Percentiles rank a stretch among this genome's conserved stretches.
Evolutionary conservation across 257 asterid genomes (phyloP).

Genomic region (Apocynum venetum): DNA sequence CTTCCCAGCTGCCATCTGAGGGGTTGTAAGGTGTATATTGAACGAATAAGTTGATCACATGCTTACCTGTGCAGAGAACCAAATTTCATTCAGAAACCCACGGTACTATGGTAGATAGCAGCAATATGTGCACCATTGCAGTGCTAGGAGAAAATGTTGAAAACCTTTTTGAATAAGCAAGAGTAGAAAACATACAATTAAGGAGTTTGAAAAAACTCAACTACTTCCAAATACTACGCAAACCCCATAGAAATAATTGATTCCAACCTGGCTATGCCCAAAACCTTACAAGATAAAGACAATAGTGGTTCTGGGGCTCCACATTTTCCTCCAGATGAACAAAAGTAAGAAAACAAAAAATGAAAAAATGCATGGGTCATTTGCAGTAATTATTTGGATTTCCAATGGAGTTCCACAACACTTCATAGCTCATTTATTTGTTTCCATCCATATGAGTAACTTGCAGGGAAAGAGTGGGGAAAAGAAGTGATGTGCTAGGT

Average conservation of each 20-base stretch:
- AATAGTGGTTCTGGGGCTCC: neutral
- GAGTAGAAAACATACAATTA: neutral
- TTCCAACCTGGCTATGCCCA: neutral
- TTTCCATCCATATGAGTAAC: neutral
- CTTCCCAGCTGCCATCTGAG: slow-evolving; percentile 87
- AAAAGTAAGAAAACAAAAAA: neutral
- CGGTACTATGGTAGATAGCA: neutral
- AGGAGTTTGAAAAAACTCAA: neutral
- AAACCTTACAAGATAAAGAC: neutral
- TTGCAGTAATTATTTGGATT: neutral
- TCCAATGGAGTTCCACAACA: neutral
- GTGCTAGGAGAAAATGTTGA: too few relatives aligned
- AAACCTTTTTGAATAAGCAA: too few relatives aligned
- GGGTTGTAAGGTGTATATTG: slow-evolving; percentile 97
- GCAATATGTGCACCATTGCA: neutral
- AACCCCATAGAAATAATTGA: neutral
- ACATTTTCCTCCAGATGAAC: neutral
- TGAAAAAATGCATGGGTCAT: neutral
- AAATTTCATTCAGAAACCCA: neutral
- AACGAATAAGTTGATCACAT: slow-evolving; percentile 79
- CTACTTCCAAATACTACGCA: neutral
- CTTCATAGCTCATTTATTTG: neutral
- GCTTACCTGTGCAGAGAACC: slow-evolving; percentile 58
- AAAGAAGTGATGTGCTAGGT: neutral
- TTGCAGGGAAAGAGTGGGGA: neutral